These are phyloP conservation scores for Rhexocercosporidium sp. DNA, from an alignment of 2,329 filamentous ascomycete species.

Conservation along the genomic window DNA sequence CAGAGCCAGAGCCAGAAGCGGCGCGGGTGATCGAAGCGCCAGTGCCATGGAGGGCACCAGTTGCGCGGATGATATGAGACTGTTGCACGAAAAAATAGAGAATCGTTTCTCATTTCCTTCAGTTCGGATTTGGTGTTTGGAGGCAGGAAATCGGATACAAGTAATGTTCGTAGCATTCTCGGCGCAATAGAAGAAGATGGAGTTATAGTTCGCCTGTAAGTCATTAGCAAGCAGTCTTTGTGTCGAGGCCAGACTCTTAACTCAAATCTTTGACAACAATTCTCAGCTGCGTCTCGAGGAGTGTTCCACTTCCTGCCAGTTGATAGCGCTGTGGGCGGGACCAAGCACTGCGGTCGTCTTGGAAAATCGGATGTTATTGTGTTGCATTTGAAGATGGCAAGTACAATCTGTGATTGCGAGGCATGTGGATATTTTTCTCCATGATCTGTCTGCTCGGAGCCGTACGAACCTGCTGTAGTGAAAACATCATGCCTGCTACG, in stretches of 20 bases:
- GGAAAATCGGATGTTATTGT: constrained; percentile 19
- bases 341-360: constrained; percentile 27
- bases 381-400: constrained; percentile 3
- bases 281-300: constrained; percentile 28
- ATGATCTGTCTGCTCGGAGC: too few relatives aligned
- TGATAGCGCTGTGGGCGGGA: constrained; percentile 11
- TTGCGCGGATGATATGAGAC: constrained; percentile 10
- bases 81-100: constrained; percentile 26
- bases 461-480: too few relatives aligned
- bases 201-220: constrained; percentile 28
- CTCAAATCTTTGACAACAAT: constrained; percentile 30
- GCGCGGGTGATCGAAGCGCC: background rate
- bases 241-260: constrained; percentile 31
- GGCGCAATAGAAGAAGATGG: constrained; percentile 26
- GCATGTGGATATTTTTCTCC: background rate
- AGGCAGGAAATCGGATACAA: constrained; percentile 27
- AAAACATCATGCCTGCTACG: too few relatives aligned
- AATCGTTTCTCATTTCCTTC: constrained; percentile 15
- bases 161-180: constrained; percentile 28
- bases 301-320: constrained; percentile 27
- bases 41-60: constrained; percentile 2
- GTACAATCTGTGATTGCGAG: constrained; percentile 18
- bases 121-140: constrained; percentile 28
- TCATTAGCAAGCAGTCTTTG: constrained; percentile 30
- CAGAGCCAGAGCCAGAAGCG: constrained; percentile 20